phyloP scores from a whole-genome alignment of 441 rosid genomes.

The Pelargonium cotyledonis region DNA sequence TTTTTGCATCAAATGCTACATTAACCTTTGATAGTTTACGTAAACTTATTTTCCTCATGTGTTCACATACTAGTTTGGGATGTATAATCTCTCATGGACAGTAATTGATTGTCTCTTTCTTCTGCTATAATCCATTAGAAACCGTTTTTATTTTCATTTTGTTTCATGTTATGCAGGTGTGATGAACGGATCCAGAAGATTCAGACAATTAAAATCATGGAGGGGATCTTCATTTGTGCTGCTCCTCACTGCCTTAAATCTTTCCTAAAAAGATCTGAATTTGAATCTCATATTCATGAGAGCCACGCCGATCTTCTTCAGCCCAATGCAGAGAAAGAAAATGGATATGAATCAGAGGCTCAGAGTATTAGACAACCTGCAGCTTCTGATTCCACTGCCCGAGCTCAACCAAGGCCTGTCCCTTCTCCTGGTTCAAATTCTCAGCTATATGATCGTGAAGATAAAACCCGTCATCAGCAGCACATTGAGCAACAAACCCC shows the following conservation, averaged over 20 bases:
- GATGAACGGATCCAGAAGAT: constrained; percentile 92
- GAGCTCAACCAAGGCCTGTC: constrained; percentile 49
- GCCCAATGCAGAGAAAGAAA: constrained; percentile 59
- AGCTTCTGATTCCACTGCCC: constrained; percentile 59
- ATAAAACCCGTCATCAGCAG: constrained; percentile 45
- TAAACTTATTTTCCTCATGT: not conserved
- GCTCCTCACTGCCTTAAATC: constrained; percentile 96
- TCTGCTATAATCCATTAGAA: not conserved
- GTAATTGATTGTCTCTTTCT: not conserved
- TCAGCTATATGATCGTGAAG: constrained; percentile 54
- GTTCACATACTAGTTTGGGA: not conserved
- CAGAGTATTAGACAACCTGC: constrained; percentile 57
- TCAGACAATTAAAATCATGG: constrained; percentile 91
- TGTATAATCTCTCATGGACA: not conserved
- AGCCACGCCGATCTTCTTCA: constrained; percentile 58
- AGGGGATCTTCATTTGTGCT: constrained; percentile 92
- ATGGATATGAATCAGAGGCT: constrained; percentile 53
- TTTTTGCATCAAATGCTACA: too few relatives aligned
- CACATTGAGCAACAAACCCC: constrained; percentile 47
- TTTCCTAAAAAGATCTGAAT: constrained; percentile 64
- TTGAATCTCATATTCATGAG: constrained; percentile 68
- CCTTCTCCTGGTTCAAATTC: constrained; percentile 49
- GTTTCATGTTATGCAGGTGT: constrained; percentile 39
- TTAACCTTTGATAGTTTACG: not conserved
- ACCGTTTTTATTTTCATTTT: not conserved